A percentile compares a stretch with the other conserved stretches of the same genome.
These are phyloP conservation scores for Medicago truncatula DNA, from an alignment of 306 rosid genomes.

Conservation along the genomic window MtrunA17r5.0-ANR NC_053048.1:52644001-52644500, in stretches of 20 bases:
- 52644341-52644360: too few relatives aligned
- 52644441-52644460: too few relatives aligned
- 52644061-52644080: conserved; percentile 13
- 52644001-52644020: conserved; percentile 17
- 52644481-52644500: too few relatives aligned
- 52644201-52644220: neutral
- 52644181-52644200: neutral
- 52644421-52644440: too few relatives aligned
- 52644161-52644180: conserved; percentile 9
- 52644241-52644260: neutral
- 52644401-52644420: too few relatives aligned
- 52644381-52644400: too few relatives aligned
- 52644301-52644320: too few relatives aligned
- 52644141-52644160: neutral
- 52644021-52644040: conserved; percentile 28
- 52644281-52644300: neutral
- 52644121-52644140: conserved; percentile 5
- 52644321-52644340: too few relatives aligned
- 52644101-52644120: neutral
- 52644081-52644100: neutral
- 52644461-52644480: too few relatives aligned
- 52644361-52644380: too few relatives aligned
- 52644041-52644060: conserved; percentile 2
- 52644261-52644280: neutral
- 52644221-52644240: neutral